Conservation (phyloP, 164 flowering plant species). For the Pachysandra terminalis region DNA sequence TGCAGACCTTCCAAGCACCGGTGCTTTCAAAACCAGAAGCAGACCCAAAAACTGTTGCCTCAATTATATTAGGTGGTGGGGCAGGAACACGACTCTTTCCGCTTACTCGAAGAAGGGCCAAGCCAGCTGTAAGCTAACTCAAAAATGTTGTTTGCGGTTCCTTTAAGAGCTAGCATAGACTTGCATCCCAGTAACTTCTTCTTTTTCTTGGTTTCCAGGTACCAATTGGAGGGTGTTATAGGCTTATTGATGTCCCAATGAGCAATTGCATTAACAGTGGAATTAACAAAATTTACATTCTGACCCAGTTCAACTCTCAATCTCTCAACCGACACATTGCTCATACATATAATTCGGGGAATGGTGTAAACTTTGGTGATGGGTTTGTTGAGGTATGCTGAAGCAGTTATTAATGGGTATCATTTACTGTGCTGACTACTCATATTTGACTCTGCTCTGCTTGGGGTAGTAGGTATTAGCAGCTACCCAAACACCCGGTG, state of each 20-base stretch:
- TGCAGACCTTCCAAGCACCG: slow-evolving; percentile 34
- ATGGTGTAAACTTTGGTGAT: slow-evolving; percentile 82
- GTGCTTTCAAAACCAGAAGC: slow-evolving; percentile 38
- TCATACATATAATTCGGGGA: slow-evolving; percentile 68
- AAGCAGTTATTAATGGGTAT: too few species aligned
- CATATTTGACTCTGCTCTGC: not conserved
- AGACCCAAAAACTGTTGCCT: slow-evolving; percentile 70
- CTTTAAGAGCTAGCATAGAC: not conserved
- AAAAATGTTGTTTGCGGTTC: not conserved
- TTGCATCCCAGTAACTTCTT: not conserved
- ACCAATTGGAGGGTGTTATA: slow-evolving; percentile 92
- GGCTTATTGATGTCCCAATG: slow-evolving; percentile 96
- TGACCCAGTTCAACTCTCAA: slow-evolving; percentile 91
- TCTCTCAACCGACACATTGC: slow-evolving; percentile 87
- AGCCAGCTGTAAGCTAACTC: slow-evolving; percentile 75
- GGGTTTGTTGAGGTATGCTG: slow-evolving; percentile 86
- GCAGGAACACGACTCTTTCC: slow-evolving; percentile 82
- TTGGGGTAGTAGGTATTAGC: slow-evolving; percentile 61
- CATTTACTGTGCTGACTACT: not conserved
- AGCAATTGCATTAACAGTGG: slow-evolving; percentile 97
- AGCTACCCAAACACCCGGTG: slow-evolving; percentile 93
- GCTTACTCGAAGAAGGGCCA: slow-evolving; percentile 71
- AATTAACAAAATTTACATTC: slow-evolving; percentile 79
- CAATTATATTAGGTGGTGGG: slow-evolving; percentile 88
- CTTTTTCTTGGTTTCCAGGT: slow-evolving; percentile 39